These are phyloP conservation scores for Colletotrichum truncatum DNA, from an alignment of 2,329 filamentous ascomycete species.

Conservation along the genomic window DNA sequence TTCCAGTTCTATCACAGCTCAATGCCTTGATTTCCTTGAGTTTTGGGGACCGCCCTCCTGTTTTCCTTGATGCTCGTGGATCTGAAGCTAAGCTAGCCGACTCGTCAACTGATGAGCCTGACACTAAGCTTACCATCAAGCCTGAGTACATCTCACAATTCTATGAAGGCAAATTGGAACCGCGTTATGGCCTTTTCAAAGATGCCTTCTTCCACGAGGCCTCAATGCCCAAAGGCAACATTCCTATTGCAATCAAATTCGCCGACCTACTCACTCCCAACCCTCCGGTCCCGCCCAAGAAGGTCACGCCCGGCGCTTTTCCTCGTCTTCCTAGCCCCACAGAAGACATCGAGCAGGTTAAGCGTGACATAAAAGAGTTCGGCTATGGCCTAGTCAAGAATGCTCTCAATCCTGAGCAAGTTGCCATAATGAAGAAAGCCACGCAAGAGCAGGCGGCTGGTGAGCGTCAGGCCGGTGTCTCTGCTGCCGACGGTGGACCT, in stretches of 20 bases:
- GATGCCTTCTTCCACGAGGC: slow-evolving; percentile 5
- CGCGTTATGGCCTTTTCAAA: slow-evolving; percentile 5
- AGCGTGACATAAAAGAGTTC: slow-evolving; percentile 7
- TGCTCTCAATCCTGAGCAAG: not conserved
- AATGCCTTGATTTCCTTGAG: not conserved
- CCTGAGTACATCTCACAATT: slow-evolving; percentile 11
- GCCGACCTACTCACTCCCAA: not conserved
- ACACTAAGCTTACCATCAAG: slow-evolving; percentile 6
- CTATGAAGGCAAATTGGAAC: slow-evolving; percentile 14
- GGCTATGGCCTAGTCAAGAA: slow-evolving; percentile 23
- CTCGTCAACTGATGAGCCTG: not conserved
- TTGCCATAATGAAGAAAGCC: slow-evolving; percentile 1
- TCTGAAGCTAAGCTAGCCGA: not conserved
- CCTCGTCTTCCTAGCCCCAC: not conserved
- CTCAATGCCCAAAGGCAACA: slow-evolving; percentile 11
- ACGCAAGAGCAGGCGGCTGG: slow-evolving; percentile 8
- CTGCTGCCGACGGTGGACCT: not conserved
- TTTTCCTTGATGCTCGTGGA: slow-evolving; percentile 6
- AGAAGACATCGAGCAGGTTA: slow-evolving; percentile 13
- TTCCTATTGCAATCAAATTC: not conserved
- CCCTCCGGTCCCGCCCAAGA: not conserved
- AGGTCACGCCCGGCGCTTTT: slow-evolving; percentile 5
- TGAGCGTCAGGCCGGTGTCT: not conserved
- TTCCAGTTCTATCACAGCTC: not conserved
- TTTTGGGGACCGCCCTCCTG: not conserved